Percentiles rank a stretch among this genome's conserved stretches.
Conservation (phyloP, 2,329 filamentous ascomycete species). For the Botrytis squamosa region DNA sequence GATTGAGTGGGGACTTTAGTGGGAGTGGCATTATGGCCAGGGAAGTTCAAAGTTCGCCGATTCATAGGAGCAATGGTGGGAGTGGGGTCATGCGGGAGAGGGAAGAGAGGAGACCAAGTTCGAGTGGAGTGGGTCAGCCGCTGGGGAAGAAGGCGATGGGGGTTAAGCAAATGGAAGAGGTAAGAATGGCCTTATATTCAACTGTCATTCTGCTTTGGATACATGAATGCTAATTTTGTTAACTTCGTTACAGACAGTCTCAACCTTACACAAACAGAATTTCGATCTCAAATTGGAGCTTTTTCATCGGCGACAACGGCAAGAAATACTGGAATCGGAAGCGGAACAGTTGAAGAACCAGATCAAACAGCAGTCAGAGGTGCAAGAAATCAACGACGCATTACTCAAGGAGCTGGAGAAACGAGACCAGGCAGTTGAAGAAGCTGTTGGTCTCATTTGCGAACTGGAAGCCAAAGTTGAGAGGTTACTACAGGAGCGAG, state of each 20-base stretch:
- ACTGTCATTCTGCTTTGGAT: constrained; percentile 21
- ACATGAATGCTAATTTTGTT: not conserved
- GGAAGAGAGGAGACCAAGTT: constrained; percentile 37
- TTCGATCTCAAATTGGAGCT: constrained; percentile 75
- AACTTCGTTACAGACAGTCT: constrained; percentile 52
- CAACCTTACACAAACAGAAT: constrained; percentile 70
- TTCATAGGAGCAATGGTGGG: constrained; percentile 22
- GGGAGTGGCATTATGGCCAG: constrained; percentile 23
- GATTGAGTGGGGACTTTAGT: constrained; percentile 31
- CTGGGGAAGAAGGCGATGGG: constrained; percentile 51
- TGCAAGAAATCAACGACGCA: constrained; percentile 57
- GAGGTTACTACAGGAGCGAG: constrained; percentile 52
- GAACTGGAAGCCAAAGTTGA: constrained; percentile 60
- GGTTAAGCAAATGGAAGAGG: constrained; percentile 67
- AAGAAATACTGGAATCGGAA: constrained; percentile 57
- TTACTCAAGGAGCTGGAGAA: constrained; percentile 62
- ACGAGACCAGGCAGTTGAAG: constrained; percentile 67
- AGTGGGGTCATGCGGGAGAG: constrained; percentile 17
- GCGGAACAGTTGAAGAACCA: constrained; percentile 52
- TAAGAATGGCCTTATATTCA: constrained; percentile 40
- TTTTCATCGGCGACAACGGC: constrained; percentile 65
- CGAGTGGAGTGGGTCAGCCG: constrained; percentile 29
- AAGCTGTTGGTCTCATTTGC: constrained; percentile 69
- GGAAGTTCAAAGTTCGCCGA: constrained; percentile 37
- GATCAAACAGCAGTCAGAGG: constrained; percentile 46